Evolutionary conservation across 106 monocot species (phyloP), one percentile per base, ranked within the genome.

Genomic region (Platanthera guangdongensis): DNA sequence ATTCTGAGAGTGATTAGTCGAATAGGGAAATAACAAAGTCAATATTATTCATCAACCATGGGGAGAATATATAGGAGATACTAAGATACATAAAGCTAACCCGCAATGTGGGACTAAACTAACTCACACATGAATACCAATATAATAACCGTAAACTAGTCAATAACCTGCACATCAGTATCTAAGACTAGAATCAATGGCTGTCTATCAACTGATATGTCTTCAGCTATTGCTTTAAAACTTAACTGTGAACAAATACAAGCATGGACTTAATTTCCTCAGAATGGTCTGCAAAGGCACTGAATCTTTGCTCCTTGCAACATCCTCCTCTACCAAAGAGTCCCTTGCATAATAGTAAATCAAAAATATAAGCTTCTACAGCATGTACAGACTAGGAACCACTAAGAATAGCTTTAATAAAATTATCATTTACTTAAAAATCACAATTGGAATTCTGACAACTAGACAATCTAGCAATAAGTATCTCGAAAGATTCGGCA

Each of bases 161-260:
- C 25, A 25, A 25, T 25, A 25, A 25, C 94, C 86, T 95, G 92
- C 48, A 95, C 77, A 71, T 89, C 80, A 46, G 87, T 52, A 87
- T 95, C 94, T 67, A 95, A 84, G 48, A 92, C 82, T 39, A 95
- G 75, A 60, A 92, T 87, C 18, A 95, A 75, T 65, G 94, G 89
- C 39, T 87, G 84, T 87, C 94, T 89, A 57, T 87, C 75, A 57
- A 74, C 47, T 72, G 75, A 68, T n/a, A 39, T 7, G 63, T 55
- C 51, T 52, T 76, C 25, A 72, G 9, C 68, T 50, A 80, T 11
- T 75, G 81, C 81, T 72, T 80, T 22, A 60, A 30, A 55, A 91
- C 57, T 53, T 88, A 74, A 13, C 53, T 68, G n/a, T 51, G 47
- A 75, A 79, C 13, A 28, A 47, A 50, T 12, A 77, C 76, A 7